A percentile compares a stretch with the other conserved stretches of the same genome.
Evolutionary conservation across 106 monocot species (phyloP).

Genomic region (Triglochin maritima): DNA sequence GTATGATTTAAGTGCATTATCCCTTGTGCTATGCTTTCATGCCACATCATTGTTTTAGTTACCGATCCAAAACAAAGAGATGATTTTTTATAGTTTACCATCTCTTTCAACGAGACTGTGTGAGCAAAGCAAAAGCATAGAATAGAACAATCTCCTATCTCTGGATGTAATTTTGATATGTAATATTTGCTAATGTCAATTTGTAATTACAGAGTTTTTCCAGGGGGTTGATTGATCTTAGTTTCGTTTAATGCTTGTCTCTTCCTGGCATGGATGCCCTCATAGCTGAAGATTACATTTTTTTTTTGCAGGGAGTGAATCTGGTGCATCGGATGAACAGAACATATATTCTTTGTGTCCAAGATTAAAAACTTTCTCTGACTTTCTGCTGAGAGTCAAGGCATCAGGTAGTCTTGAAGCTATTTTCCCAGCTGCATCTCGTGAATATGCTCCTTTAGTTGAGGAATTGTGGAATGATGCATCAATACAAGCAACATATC

Average conservation of each 20-base stretch:
- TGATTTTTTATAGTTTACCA: too few relatives aligned
- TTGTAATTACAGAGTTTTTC: too few relatives aligned
- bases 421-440: constrained; percentile 64
- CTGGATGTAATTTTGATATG: too few relatives aligned
- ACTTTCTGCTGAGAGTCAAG: constrained; percentile 60
- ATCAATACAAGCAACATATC: constrained; percentile 73
- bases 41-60: too few relatives aligned
- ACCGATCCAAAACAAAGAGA: too few relatives aligned
- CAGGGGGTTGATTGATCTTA: too few relatives aligned
- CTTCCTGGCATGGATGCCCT: background rate
- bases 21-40: background rate
- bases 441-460: constrained; percentile 64
- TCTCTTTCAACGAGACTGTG: too few relatives aligned
- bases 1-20: background rate
- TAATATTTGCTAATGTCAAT: too few relatives aligned
- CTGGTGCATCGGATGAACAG: constrained; percentile 11
- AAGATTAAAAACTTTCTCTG: constrained; percentile 56
- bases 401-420: constrained; percentile 54
- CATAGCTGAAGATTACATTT: background rate
- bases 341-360: constrained; percentile 51
- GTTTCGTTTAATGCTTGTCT: background rate
- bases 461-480: constrained; percentile 86
- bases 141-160: background rate
- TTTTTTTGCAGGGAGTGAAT: constrained; percentile 17
- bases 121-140: background rate